Conservation (phyloP, 2,329 filamentous ascomycete species). For the Sordariomycetes sp. region DNA sequence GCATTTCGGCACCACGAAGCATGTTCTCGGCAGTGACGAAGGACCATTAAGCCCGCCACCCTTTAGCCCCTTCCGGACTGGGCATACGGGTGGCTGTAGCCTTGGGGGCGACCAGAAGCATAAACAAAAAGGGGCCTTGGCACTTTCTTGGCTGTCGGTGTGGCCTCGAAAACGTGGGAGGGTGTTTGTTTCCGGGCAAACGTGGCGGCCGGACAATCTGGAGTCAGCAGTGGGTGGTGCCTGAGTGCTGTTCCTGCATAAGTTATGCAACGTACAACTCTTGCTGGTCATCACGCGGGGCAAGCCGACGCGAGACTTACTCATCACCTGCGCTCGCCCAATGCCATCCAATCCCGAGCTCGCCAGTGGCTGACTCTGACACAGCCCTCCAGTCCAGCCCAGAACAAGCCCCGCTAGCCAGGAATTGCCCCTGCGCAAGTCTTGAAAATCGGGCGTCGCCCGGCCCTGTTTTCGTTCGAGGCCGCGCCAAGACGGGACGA, state of each 20-base stretch:
- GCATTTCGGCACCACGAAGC: no score
- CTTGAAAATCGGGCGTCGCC: neutral
- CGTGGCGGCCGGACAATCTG: neutral
- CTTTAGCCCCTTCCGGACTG: no score
- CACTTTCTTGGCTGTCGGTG: neutral
- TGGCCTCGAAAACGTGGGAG: neutral
- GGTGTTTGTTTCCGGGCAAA: neutral
- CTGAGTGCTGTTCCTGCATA: neutral
- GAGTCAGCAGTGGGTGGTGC: neutral
- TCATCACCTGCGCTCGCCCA: neutral
- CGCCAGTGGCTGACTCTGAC: neutral
- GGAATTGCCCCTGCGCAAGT: no score
- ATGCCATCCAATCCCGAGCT: neutral
- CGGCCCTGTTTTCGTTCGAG: neutral
- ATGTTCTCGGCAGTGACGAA: no score
- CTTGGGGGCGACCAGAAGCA: no score
- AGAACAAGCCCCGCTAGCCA: neutral
- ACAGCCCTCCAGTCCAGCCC: neutral
- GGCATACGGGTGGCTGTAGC: no score
- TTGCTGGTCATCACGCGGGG: neutral
- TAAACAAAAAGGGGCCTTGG: no score
- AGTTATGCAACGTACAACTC: neutral
- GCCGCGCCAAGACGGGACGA: neutral
- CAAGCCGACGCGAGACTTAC: neutral
- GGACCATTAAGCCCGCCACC: no score